These are phyloP conservation scores for Fusarium sublunatum DNA, from an alignment of 2,329 filamentous ascomycete species.

Conservation along the genomic window DNA sequence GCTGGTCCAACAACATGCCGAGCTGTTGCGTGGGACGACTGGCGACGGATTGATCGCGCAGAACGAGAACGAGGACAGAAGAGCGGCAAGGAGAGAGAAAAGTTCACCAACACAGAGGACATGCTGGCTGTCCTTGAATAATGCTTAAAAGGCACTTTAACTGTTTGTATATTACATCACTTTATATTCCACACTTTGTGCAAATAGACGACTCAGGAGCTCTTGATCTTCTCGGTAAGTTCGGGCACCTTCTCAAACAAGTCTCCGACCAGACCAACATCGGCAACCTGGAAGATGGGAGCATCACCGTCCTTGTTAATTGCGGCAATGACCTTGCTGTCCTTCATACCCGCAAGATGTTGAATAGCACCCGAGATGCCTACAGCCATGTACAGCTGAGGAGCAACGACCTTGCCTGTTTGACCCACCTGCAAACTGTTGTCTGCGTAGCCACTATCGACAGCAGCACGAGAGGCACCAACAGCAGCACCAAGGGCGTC, in stretches of 20 bases:
- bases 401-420: conserved; percentile 98
- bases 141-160: conserved; percentile 39
- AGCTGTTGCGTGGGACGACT: conserved; percentile 84
- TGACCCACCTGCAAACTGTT: conserved; percentile 98
- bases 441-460: conserved; percentile 97
- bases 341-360: conserved; percentile 99
- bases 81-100: conserved; percentile 82
- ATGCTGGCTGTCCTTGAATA: conserved; percentile 66
- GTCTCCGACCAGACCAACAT: conserved; percentile 95
- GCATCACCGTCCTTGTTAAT: conserved; percentile 99
- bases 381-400: conserved; percentile 92
- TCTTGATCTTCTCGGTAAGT: conserved; percentile 93
- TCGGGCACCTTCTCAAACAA: conserved; percentile 96
- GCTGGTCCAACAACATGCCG: conserved; percentile 64
- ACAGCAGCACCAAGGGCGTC: conserved; percentile 95
- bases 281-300: conserved; percentile 97
- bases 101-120: conserved; percentile 67
- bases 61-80: conserved; percentile 75
- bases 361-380: conserved; percentile 98
- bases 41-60: conserved; percentile 82
- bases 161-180: conserved; percentile 45
- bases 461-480: conserved; percentile 91
- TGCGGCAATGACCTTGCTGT: conserved; percentile 98
- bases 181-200: conserved; percentile 38
- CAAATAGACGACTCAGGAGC: conserved; percentile 48